Evolutionary conservation across 805 yeast species (phyloP).

Genomic region (Brettanomyces nanus): DNA sequence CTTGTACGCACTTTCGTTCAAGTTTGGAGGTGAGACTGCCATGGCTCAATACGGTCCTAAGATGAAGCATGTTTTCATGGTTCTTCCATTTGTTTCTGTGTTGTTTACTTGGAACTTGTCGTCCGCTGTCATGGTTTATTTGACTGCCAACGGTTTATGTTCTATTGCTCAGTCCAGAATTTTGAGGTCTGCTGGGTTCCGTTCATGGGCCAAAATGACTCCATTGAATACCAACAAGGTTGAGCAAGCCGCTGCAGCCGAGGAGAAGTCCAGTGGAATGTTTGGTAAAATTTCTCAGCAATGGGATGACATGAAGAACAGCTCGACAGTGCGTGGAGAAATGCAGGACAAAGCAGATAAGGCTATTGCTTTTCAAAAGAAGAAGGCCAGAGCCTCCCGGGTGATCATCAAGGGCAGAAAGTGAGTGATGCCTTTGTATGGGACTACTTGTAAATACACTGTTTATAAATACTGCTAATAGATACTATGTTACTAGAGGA

Average conservation of each 20-base stretch:
- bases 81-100: constrained; percentile 73
- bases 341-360: constrained; percentile 19
- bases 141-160: constrained; percentile 70
- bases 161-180: constrained; percentile 67
- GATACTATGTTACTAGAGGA: no score
- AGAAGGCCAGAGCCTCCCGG: constrained; percentile 18
- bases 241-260: constrained; percentile 10
- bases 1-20: constrained; percentile 64
- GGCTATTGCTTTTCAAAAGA: constrained; percentile 22
- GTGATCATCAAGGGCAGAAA: constrained; percentile 24
- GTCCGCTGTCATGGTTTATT: constrained; percentile 78
- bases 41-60: constrained; percentile 30
- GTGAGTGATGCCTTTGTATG: no score
- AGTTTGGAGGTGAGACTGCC: constrained; percentile 89
- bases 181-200: constrained; percentile 50
- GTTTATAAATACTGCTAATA: no score
- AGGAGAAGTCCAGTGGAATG: constrained; percentile 23
- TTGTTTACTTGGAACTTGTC: constrained; percentile 85
- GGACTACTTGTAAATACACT: no score
- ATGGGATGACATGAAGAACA: constrained; percentile 25
- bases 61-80: constrained; percentile 60
- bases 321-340: constrained; percentile 18
- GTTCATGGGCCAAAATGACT: constrained; percentile 48
- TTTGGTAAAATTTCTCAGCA: constrained; percentile 23
- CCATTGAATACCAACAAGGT: constrained; percentile 29